Evolutionary conservation across 345 rosid genomes (phyloP).

Genomic region (Stellera chamaejasme): DNA sequence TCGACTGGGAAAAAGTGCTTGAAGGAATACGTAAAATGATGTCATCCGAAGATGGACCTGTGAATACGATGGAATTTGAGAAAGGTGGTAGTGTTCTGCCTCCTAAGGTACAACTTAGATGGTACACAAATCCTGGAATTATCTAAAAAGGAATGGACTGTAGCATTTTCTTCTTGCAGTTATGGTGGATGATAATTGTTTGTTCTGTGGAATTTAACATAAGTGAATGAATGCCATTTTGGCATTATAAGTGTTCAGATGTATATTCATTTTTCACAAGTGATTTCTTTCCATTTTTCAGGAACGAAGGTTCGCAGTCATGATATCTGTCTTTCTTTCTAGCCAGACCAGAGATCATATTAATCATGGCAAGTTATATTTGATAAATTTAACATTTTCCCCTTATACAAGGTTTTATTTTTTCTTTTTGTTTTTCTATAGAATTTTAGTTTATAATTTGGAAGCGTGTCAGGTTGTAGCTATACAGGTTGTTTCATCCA

Average conservation of each 20-base stretch:
- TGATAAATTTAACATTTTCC: too few relatives aligned
- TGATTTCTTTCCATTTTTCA: slow-evolving; percentile 6
- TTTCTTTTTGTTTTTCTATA: too few relatives aligned
- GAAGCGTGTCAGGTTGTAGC: too few relatives aligned
- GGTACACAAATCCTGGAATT: neutral
- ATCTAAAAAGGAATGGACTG: too few relatives aligned
- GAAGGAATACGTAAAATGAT: slow-evolving; percentile 61
- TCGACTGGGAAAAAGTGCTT: slow-evolving; percentile 57
- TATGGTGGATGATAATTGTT: too few relatives aligned
- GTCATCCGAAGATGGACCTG: slow-evolving; percentile 61
- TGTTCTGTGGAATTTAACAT: neutral
- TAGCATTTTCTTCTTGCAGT: too few relatives aligned
- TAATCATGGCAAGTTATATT: slow-evolving; percentile 36
- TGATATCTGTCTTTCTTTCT: slow-evolving; percentile 53
- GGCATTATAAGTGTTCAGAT: neutral
- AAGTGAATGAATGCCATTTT: too few relatives aligned
- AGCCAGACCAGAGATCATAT: slow-evolving; percentile 80
- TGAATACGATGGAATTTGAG: slow-evolving; percentile 75
- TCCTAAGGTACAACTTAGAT: slow-evolving; percentile 34
- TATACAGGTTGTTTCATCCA: too few relatives aligned
- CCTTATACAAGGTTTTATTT: too few relatives aligned
- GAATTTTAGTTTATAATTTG: too few relatives aligned
- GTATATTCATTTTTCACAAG: slow-evolving; percentile 3
- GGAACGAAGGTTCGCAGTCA: slow-evolving; percentile 73
- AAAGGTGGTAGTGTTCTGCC: slow-evolving; percentile 65